Conservation (phyloP, 106 monocot genomes). For the Iris macrosiphon region DNA sequence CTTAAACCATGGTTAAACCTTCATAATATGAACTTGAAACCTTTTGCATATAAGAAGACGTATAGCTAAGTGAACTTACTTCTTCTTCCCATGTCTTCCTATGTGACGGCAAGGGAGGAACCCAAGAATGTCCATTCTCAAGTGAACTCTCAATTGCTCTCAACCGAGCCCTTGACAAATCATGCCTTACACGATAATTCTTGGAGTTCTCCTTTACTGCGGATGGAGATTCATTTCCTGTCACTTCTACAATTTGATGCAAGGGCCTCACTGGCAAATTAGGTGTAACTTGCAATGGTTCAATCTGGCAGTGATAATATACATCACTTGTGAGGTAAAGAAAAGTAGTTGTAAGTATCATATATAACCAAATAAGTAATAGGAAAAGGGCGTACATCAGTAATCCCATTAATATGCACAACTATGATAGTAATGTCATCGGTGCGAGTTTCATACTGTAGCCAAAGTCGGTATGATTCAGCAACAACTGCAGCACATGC, state of each 20-base stretch:
- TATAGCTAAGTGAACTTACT: conserved; percentile 30
- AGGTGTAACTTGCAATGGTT: conserved; percentile 20
- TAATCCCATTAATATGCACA: conserved; percentile 82
- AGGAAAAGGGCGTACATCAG: conserved; percentile 51
- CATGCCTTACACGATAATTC: conserved; percentile 63
- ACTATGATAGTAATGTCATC: conserved; percentile 98
- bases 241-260: conserved; percentile 45
- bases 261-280: conserved; percentile 19
- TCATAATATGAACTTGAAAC: not conserved
- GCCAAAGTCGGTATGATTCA: conserved; percentile 95
- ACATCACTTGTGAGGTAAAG: not conserved
- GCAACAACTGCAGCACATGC: conserved; percentile 98
- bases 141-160: conserved; percentile 90
- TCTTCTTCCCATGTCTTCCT: conserved; percentile 99
- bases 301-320: conserved; percentile 32
- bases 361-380: not conserved
- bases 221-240: conserved; percentile 62
- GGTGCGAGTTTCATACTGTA: conserved; percentile 97
- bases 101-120: conserved; percentile 71
- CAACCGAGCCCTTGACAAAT: conserved; percentile 68
- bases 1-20: too few species aligned
- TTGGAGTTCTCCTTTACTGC: conserved; percentile 28
- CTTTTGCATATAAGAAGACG: not conserved
- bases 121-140: conserved; percentile 76
- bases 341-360: not conserved